Base-by-base conservation (phyloP, 805 yeast genomes). In the Teunomyces lycoperdinae region DNA sequence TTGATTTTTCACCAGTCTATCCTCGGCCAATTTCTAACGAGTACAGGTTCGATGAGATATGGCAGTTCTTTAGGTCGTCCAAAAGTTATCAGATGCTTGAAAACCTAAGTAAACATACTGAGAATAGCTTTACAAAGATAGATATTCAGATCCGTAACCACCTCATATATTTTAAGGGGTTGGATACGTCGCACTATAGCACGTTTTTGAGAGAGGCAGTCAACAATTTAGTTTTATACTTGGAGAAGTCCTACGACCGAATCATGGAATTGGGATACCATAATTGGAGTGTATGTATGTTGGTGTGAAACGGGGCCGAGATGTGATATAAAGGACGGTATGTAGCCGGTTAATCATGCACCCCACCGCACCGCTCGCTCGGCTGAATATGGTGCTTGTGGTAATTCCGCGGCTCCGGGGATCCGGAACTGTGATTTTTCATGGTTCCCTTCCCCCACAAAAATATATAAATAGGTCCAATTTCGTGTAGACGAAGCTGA, bases 321-420 rank as follows among this genome's bases (percentile, higher is more conserved):
- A 35, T 17, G 27, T 11, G 24, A 16, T 14, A 17, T 30, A 30
- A n/a, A 16, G 10, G n/a, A 14, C 27, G 9, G 27, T 9, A 38
- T 17, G 16, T 10, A 9, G 13, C 39, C 39, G 16, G 26, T 17
- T 10, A 35, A 16, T 26, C 26, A 17, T 35, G 14, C 39, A 35
- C 39, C 39, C 39, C 39, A 17, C 13, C 20, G 13, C 26, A 11
- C 27, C 39, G 10, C 10, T 7, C 30, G 39, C 27, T 35, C 41
- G 29, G 30, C 41, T 38, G 30, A 38, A 36, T n/a, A 32, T 13
- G 14, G 34, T 24, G 27, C 26, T 29, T 38, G 30, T n/a, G 41
- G 30, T 24, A 26, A 38, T 10, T 38, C 41, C 41, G 41, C 29
- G 41, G 41, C 41, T 26, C 41, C 41, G 41, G 41, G 17, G 30